Base-by-base conservation (phyloP, 2,329 filamentous ascomycete genomes). In the Trichoderma sp. region DNA sequence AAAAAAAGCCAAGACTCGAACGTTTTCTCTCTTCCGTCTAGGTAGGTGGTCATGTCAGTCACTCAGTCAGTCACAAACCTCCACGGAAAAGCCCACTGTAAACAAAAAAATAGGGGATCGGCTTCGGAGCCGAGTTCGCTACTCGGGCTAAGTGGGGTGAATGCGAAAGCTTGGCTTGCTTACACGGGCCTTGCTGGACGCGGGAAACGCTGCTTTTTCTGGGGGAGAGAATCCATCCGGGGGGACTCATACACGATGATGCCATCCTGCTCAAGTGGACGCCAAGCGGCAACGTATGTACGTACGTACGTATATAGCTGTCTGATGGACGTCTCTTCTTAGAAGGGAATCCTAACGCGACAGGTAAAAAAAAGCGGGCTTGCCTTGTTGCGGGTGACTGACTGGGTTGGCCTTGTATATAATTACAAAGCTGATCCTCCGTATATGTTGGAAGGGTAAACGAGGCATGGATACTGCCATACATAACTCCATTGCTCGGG, bases 391-490 rank as follows among this genome's bases (percentile, higher is more conserved):
- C 3, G 47, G 21, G 21, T 24, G 21, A 21, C n/a, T 51, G 43
- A 21, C 15, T 11, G 28, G 18, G n/a, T 34, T 60, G 39, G 18
- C 15, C 39, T 43, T 43, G 39, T 43, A n/a, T 43, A 43, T 43
- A 43, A 43, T 43, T n/a, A n/a, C 39, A 9, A 18, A 9, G 39
- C 39, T 43, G 15, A 36, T 15, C 34, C 34, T 43, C 39, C 15
- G 36, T 39, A 39, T 39, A 39, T 39, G 36, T 39, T 39, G 14
- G 15, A 36, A 2, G 1, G 1, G 34, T 36, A 43, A 43, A n/a
- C 39, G 39, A 43, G 43, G 12, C 36, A 68, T 68, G 65, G 56
- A 69, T 14, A 69, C 36, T 14, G 56, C 56, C n/a, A 61, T 69
- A n/a, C 51, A 24, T n/a, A n/a, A 28, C 14, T 60, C 34, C 43